Conservation (phyloP, 148 eudicot genomes). For the Diospyros lotus region DNA sequence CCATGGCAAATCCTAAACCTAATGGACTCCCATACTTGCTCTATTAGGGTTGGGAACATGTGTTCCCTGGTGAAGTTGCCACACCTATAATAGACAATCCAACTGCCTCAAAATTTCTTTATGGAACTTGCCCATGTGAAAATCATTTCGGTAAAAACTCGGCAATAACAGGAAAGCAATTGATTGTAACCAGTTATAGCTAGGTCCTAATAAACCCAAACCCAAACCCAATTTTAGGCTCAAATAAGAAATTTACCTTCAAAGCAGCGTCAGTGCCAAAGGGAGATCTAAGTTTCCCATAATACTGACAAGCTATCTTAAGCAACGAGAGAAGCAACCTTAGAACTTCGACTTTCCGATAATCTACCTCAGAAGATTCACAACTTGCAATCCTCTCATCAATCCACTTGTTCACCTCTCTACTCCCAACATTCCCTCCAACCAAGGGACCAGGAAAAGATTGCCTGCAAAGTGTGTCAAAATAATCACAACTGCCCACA, state of each 20-base stretch:
- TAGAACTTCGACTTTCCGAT: conserved; percentile 49
- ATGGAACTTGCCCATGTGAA: neutral
- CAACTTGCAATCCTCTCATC: conserved; percentile 59
- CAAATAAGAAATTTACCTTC: conserved; percentile 41
- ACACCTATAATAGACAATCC: too few relatives aligned
- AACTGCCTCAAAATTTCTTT: too few relatives aligned
- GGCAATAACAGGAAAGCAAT: neutral
- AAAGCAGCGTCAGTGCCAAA: conserved; percentile 58
- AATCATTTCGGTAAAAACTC: neutral
- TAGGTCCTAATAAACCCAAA: neutral
- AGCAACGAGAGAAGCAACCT: conserved; percentile 82
- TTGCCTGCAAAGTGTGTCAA: conserved; percentile 48
- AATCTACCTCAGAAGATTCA: conserved; percentile 27
- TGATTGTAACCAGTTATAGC: neutral
- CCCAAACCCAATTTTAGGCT: neutral
- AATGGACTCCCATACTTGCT: too few relatives aligned
- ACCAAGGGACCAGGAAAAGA: conserved; percentile 70
- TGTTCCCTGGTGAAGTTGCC: too few relatives aligned
- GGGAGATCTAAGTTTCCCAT: conserved; percentile 92
- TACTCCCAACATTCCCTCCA: conserved; percentile 61
- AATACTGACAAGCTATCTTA: conserved; percentile 83
- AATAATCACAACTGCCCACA: conserved; percentile 39
- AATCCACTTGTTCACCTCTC: conserved; percentile 82
- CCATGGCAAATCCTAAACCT: too few relatives aligned
- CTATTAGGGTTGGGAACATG: too few relatives aligned